Base-by-base conservation (phyloP, 2,329 filamentous ascomycete species). In the Phoma sp. region DNA sequence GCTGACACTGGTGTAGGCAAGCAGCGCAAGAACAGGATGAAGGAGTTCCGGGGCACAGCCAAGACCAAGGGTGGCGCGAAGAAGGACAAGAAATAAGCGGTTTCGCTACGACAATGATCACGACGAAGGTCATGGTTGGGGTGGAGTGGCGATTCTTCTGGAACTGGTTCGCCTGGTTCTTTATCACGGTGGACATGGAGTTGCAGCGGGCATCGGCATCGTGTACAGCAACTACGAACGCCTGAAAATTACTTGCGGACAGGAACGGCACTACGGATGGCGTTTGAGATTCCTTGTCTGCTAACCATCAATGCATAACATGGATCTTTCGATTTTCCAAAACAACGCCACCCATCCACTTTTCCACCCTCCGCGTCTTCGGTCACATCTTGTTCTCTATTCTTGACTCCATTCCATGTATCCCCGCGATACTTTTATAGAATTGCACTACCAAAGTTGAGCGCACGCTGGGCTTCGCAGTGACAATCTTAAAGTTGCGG, bases 21-120 rank as follows among this genome's bases (percentile, higher is more conserved):
- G 88, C 95, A 98, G 86, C 91, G 95, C 86, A 99, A 99, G 92
- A 99, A 99, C 91, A 88, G 94, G 82, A 88, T 91, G 84, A 98
- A 99, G 92, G 95, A 94, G 79, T 90, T 97, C 81, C 91, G 95
- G 74, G 95, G 95, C 80, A 96, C 92, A 75, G 94, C 92, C 77
- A 99, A 99, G 92, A 88, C 88, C 86, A 97, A 97, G 91, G 92
- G 92, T 81, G 89, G 88, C 79, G 88, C 88, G 85, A 87, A 90
- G 82, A 95, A 96, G 88, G 96, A 97, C 90, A 91, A 81, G 82
- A 85, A 76, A 75, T 77, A 77, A 74, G 64, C 72, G 70, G 62
- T 56, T 68, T 61, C 60, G 51, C 55, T 49, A 57, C 58, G 57
- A 48, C 71, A 60, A 67, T 54, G 65, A 67, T 63, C 63, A 64